phyloP scores from a whole-genome alignment of 148 eudicot genomes.

The Gaultheria prostrata region DNA sequence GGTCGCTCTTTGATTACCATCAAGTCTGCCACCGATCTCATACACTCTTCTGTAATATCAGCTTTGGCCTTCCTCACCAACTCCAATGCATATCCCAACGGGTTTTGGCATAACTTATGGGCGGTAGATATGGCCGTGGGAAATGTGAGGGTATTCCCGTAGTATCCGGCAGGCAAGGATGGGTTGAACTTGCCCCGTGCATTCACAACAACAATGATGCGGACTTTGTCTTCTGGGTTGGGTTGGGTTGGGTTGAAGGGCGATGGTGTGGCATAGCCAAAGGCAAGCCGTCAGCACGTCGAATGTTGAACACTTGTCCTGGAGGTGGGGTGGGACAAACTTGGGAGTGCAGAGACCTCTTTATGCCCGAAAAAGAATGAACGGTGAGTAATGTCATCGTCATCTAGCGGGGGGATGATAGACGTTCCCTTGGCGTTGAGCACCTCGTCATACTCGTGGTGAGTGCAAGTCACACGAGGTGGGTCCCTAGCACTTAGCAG shows the following conservation, averaged over 20 bases:
- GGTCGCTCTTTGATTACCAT: conserved; percentile 22
- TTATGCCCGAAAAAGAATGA: conserved; percentile 25
- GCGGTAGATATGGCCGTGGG: conserved; percentile 19
- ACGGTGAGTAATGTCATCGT: conserved; percentile 26
- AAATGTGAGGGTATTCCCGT: conserved; percentile 22
- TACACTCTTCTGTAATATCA: conserved; percentile 20
- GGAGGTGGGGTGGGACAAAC: conserved; percentile 23
- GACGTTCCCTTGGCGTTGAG: conserved; percentile 24
- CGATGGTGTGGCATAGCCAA: conserved; percentile 24
- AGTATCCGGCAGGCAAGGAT: conserved; percentile 17
- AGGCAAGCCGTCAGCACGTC: conserved; percentile 28
- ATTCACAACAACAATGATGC: conserved; percentile 17
- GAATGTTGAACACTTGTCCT: conserved; percentile 5
- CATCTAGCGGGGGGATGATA: conserved; percentile 23
- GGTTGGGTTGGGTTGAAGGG: conserved; percentile 21
- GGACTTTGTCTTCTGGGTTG: conserved; percentile 20
- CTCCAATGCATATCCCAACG: conserved; percentile 17
- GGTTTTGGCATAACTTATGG: conserved; percentile 4
- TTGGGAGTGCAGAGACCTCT: conserved; percentile 21
- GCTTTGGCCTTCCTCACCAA: conserved; percentile 20
- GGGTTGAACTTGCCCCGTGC: conserved; percentile 15
- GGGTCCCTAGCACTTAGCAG: conserved; percentile 17
- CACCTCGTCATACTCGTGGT: conserved; percentile 25
- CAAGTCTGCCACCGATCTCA: conserved; percentile 18
- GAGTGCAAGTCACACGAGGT: conserved; percentile 16